phyloP scores from a whole-genome alignment of 345 rosid genomes.

The rapeseed (Brassica napus) region Da-Ae NC_063447.1:56021001-56021500 shows the following conservation, averaged over 20 bases:
- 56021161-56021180: neutral
- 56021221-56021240: slow-evolving; percentile 83
- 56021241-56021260: slow-evolving; percentile 83
- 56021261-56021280: slow-evolving; percentile 91
- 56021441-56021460: slow-evolving; percentile 52
- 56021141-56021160: neutral
- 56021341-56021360: neutral
- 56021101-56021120: slow-evolving; percentile 29
- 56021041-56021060: slow-evolving; percentile 61
- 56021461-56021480: slow-evolving; percentile 58
- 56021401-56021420: slow-evolving; percentile 55
- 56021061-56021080: slow-evolving; percentile 62
- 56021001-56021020: slow-evolving; percentile 58
- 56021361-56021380: slow-evolving; percentile 6
- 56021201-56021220: slow-evolving; percentile 49
- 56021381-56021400: slow-evolving; percentile 8
- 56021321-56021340: neutral
- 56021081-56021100: slow-evolving; percentile 46
- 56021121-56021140: slow-evolving; percentile 12
- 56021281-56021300: slow-evolving; percentile 77
- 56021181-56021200: slow-evolving; percentile 48
- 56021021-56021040: slow-evolving; percentile 80
- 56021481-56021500: slow-evolving; percentile 60
- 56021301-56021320: slow-evolving; percentile 49
- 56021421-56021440: slow-evolving; percentile 87